Base-by-base conservation (phyloP, 2,329 filamentous ascomycete genomes). In the Trichoderma hamatum region DNA sequence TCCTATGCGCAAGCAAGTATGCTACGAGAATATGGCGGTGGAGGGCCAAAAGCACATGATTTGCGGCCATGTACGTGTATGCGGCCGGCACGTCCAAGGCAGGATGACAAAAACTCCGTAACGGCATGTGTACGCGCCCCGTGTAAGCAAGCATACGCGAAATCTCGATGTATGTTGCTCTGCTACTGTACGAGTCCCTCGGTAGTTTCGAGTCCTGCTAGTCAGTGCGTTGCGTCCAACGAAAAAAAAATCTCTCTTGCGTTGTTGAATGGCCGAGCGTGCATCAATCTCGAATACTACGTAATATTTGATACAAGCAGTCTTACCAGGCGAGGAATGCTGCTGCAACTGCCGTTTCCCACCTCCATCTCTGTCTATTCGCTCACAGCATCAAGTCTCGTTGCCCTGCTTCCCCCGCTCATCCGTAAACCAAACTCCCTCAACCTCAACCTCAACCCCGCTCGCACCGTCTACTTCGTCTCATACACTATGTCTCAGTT, bases 31-130 rank as follows among this genome's bases (percentile, higher is more conserved):
- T 26, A 7, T 28, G 51, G 46, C 30, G 60, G 58, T 61, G 58
- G 58, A 49, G 16, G 58, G 46, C 14, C 16, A 34, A 52, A 63
- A 54, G 26, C 61, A 64, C 61, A 64, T 55, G 49, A 64, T 55
- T 36, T 43, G 32, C 30, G 30, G n/a, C 49, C 30, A 32, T 59
- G 32, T 39, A n/a, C 32, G 34, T 21, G 39, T 36, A 55, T 51
- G n/a, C n/a, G n/a, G n/a, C n/a, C n/a, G n/a, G n/a, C n/a, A n/a
- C n/a, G n/a, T n/a, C n/a, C n/a, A n/a, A n/a, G n/a, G 60, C 11
- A 36, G 56, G 32, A 54, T 28, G 32, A 26, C 32, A 43, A 34
- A 65, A 21, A 16, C 34, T 24, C 62, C 62, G 49, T 19, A 30
- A 19, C 34, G 55, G 52, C 32, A 28, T 56, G 63, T 39, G 36